These are phyloP conservation scores for Pseudocercospora fijiensis DNA, from an alignment of 2,329 filamentous ascomycete species.

Conservation along the genomic window DNA sequence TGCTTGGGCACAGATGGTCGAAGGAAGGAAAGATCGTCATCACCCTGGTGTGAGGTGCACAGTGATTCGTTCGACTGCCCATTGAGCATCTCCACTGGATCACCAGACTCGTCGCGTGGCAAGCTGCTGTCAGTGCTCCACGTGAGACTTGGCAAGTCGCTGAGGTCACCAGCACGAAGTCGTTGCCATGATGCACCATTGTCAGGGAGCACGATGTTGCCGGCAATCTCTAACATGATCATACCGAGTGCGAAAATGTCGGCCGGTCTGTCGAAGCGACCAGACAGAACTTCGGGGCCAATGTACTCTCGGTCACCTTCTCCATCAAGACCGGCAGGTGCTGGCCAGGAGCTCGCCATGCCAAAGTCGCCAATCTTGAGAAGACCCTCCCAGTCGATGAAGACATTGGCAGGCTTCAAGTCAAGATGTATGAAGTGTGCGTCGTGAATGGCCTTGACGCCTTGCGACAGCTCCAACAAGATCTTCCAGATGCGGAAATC, in stretches of 20 bases:
- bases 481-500: slow-evolving; percentile 99
- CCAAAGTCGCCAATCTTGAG: slow-evolving; percentile 87
- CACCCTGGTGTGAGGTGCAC: slow-evolving; percentile 33
- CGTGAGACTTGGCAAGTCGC: slow-evolving; percentile 82
- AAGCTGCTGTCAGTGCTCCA: slow-evolving; percentile 71
- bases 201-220: slow-evolving; percentile 89
- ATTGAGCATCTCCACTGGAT: slow-evolving; percentile 49
- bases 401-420: slow-evolving; percentile 79
- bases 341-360: slow-evolving; percentile 76
- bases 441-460: slow-evolving; percentile 85
- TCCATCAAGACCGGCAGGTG: slow-evolving; percentile 72
- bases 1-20: slow-evolving; percentile 32
- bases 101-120: slow-evolving; percentile 70
- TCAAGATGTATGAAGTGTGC: slow-evolving; percentile 83
- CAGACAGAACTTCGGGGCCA: slow-evolving; percentile 84
- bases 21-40: slow-evolving; percentile 43
- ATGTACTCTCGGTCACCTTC: slow-evolving; percentile 98
- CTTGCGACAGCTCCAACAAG: slow-evolving; percentile 76
- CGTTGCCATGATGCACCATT: slow-evolving; percentile 91
- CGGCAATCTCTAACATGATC: slow-evolving; percentile 91
- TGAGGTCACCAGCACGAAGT: slow-evolving; percentile 83
- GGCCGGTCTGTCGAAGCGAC: slow-evolving; percentile 82
- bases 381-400: slow-evolving; percentile 76
- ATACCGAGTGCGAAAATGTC: slow-evolving; percentile 93
- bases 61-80: slow-evolving; percentile 32